These are phyloP conservation scores for Arthrobotrys iridis DNA, from an alignment of 2,329 filamentous ascomycete genomes.

Conservation along the genomic window DNA sequence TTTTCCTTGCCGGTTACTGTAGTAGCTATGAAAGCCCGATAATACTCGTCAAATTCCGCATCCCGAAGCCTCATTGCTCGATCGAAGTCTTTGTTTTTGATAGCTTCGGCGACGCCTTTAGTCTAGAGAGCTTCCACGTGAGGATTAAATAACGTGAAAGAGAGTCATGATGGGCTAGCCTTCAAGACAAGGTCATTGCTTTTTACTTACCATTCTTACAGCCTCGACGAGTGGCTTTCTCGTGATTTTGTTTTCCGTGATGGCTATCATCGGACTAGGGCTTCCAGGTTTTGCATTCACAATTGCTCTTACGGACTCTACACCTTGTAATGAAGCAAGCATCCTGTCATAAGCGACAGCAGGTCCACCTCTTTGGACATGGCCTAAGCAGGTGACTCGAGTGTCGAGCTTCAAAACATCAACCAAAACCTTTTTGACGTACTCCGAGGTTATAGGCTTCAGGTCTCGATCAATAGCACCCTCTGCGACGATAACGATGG, in stretches of 20 bases:
- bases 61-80: slow-evolving; percentile 88
- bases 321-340: slow-evolving; percentile 90
- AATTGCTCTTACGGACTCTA: slow-evolving; percentile 91
- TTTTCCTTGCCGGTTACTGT: slow-evolving; percentile 80
- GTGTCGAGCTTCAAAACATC: slow-evolving; percentile 83
- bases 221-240: slow-evolving; percentile 89
- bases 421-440: slow-evolving; percentile 89
- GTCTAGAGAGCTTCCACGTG: slow-evolving; percentile 75
- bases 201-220: slow-evolving; percentile 66
- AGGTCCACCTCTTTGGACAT: slow-evolving; percentile 94
- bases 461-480: slow-evolving; percentile 87
- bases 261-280: slow-evolving; percentile 92
- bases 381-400: slow-evolving; percentile 90
- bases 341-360: slow-evolving; percentile 95
- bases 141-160: background rate
- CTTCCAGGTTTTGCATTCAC: slow-evolving; percentile 88
- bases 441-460: slow-evolving; percentile 80
- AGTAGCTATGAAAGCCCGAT: slow-evolving; percentile 88
- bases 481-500: slow-evolving; percentile 97
- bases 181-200: too few relatives aligned
- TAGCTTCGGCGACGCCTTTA: slow-evolving; percentile 82
- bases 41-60: slow-evolving; percentile 92
- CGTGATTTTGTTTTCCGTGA: slow-evolving; percentile 97
- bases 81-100: slow-evolving; percentile 85
- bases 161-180: background rate